Base-by-base conservation (phyloP, 768 basidiomycete genomes). In the Tulasnella sp. region DNA sequence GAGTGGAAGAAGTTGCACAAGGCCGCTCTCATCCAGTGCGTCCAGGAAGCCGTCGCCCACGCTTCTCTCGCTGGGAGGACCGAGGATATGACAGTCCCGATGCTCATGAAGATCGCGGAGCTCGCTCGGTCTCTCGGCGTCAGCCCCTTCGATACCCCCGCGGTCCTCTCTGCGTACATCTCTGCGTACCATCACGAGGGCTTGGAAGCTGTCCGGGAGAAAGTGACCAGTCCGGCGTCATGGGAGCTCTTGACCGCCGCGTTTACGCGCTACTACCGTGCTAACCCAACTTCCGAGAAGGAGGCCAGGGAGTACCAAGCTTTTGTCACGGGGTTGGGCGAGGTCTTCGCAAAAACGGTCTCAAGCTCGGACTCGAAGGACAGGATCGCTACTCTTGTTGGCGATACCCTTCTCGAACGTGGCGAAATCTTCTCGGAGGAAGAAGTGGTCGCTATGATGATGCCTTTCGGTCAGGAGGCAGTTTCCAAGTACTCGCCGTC, bases 91-190 rank as follows among this genome's bases (percentile, higher is more conserved):
- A 2, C 29, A 11, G 31, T 46, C 4, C 27, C 25, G 8, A 46
- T 21, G 17, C 29, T 43, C 9, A 17, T 46, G 11, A 43, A 57
- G 4, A 21, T 45, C 8, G n/a, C 40, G 17, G 37, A 43, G n/a
- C 29, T 46, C 11, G 42, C 42, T 5, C 31, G n/a, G 23, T 34
- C 31, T 11, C 31, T 29, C 31, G 25, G 42, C 41, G 39, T 46
- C 6, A 27, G 25, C 6, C 15, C 42, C 6, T 36, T 60, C n/a
- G n/a, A n/a, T n/a, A n/a, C n/a, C 42, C 51, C 61, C 49, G 61
- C 55, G 19, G 32, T 61, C 15, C 48, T 62, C 63, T 7, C 57
- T 51, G 2, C 56, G 57, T 0, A 9, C 54, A 59, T 61, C 64
- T 42, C 60, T 25, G 59, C 61, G n/a, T 54, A 39, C 39, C 42